Conservation (phyloP, 2,329 filamentous ascomycete species). For the Paecilomyces fulvus region DNA sequence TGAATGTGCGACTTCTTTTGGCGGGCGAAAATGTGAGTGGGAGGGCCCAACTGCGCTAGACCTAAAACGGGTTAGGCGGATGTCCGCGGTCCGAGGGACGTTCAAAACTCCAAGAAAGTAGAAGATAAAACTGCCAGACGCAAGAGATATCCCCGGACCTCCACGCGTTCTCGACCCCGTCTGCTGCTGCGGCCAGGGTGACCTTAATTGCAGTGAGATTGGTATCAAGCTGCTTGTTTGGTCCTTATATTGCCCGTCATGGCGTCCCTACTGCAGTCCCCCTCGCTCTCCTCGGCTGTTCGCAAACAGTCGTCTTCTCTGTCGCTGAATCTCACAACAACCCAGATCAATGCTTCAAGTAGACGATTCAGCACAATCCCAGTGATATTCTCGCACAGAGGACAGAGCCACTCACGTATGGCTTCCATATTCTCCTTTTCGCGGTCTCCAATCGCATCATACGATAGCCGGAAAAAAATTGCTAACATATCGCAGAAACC, state of each 20-base stretch:
- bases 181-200: neutral
- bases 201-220: neutral
- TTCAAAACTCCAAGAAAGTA: conserved; percentile 1
- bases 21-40: conserved; percentile 24
- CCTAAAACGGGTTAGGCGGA: conserved; percentile 15
- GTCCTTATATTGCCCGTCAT: neutral
- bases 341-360: neutral
- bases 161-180: neutral
- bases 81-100: neutral
- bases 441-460: neutral
- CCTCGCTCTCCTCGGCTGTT: conserved; percentile 23
- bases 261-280: conserved; percentile 7
- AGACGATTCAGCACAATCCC: neutral
- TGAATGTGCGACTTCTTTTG: conserved; percentile 19
- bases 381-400: neutral
- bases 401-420: conserved; percentile 22
- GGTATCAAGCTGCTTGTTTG: neutral
- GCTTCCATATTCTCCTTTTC: conserved; percentile 8
- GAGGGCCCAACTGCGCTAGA: conserved; percentile 24
- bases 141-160: neutral
- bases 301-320: conserved; percentile 24
- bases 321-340: conserved; percentile 9
- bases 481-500: conserved; percentile 14
- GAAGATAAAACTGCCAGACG: neutral
- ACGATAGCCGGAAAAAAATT: neutral